Conservation (phyloP, 2,329 filamentous ascomycete species). For the Esteya vermicola region DNA sequence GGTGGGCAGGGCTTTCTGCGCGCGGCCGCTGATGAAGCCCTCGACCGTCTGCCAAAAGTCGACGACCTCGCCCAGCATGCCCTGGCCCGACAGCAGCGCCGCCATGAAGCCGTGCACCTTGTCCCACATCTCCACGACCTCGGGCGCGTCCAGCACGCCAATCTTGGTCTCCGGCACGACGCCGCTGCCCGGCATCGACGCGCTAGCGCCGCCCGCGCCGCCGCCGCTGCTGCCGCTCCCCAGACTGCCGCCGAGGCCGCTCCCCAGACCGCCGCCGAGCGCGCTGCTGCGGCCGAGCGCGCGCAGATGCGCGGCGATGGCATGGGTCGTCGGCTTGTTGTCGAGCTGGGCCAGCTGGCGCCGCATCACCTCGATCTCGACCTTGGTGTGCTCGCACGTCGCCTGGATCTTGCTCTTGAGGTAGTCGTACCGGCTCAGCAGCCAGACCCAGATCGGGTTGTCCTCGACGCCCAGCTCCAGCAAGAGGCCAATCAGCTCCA, state of each 20-base stretch:
- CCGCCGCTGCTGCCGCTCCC: neutral
- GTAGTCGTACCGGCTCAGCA: constrained; percentile 77
- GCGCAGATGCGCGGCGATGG: constrained; percentile 62
- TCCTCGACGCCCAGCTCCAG: constrained; percentile 91
- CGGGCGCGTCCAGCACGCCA: constrained; percentile 58
- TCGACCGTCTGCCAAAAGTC: constrained; percentile 91
- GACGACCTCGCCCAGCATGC: constrained; percentile 74
- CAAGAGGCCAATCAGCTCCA: constrained; percentile 78
- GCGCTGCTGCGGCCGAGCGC: constrained; percentile 52
- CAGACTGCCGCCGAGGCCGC: too few relatives aligned
- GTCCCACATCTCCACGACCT: constrained; percentile 87
- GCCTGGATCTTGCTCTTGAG: constrained; percentile 73
- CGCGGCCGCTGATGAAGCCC: constrained; percentile 76
- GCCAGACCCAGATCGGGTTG: constrained; percentile 94
- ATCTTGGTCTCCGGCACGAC: constrained; percentile 44
- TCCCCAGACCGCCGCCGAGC: too few relatives aligned
- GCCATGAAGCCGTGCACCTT: constrained; percentile 64
- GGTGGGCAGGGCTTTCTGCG: constrained; percentile 63
- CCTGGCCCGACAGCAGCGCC: constrained; percentile 61
- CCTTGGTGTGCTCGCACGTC: constrained; percentile 70
- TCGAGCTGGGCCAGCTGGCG: constrained; percentile 56
- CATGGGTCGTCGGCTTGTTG: constrained; percentile 51
- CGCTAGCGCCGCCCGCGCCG: neutral
- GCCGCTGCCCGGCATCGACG: constrained; percentile 12
- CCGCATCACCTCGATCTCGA: constrained; percentile 84